Base-by-base conservation (phyloP, 805 yeast species). In the Sporopachydermia quercuum region DNA sequence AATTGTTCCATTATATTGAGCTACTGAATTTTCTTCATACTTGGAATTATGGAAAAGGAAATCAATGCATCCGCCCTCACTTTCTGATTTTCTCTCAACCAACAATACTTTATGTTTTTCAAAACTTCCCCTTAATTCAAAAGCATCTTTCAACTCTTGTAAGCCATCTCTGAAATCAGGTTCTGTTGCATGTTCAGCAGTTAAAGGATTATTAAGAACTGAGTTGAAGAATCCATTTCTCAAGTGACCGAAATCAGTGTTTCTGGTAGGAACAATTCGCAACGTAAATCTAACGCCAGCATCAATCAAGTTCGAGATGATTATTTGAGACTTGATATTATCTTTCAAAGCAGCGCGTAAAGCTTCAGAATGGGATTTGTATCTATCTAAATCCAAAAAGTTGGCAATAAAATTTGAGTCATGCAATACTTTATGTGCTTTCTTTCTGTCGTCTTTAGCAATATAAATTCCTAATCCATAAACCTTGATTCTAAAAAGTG, bases 221-320 rank as follows among this genome's bases (percentile, higher is more conserved):
- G 94, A 75, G 54, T 87, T 78, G 38, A 85, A 71, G 44, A 91
- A 71, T 0, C 97, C 97, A 53, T 91, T 97, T 47, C 81, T 72
- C 51, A 89, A 60, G 54, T 91, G 97, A 45, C 76, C 75, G 58
- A 81, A 86, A 58, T 89, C 96, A 1, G 97, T 89, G 56, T 82
- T 85, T 53, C 96, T 72, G 14, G 79, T 76, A 0, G 98, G 96
- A 6, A 80, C 76, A 43, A 89, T 78, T 45, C 94, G 66, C 17
- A 86, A 78, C 36, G 76, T 63, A 48, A 85, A 68, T 42, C 75
- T 69, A 27, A 79, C 70, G 11, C 76, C 72, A 6, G 71, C 57
- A 35, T 71, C 73, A 34, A 86, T 53, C 37, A 87, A 60, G 40
- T 69, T 65, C 15, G 69, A 66, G 18, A 84, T 57, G 15, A 84